Base-by-base conservation (phyloP, 495 filamentous ascomycete species). In the Podospora conica region DNA sequence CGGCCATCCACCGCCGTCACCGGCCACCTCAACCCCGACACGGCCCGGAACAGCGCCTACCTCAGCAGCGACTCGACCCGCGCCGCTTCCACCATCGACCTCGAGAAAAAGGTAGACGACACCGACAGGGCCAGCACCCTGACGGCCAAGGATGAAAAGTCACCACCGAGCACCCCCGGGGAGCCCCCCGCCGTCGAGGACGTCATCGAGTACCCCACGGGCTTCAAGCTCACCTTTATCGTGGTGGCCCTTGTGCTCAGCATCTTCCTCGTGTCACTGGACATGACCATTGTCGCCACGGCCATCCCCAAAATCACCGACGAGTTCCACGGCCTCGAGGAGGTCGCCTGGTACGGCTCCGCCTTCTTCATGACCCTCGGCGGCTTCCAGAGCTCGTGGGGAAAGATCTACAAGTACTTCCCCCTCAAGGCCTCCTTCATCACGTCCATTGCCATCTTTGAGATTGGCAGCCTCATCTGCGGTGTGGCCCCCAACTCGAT, bases 401-500 rank as follows among this genome's bases (percentile, higher is more conserved):
- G 77, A 58, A 77, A 76, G 53, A 57, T 75, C 8, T 79, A 72
- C 65, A 78, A 77, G 58, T 79, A 75, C 68, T 82, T 78, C 28
- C 68, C 69, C 0, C 67, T 84, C 3, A 85, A 84, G 69, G 22
- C 54, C 11, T 67, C 70, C 11, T 86, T 81, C 62, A 58, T 84
- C 11, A 48, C 69, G n/a, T 67, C 78, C 20, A 75, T 83, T 33
- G 56, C 80, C 33, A 66, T 85, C 29, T 86, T 85, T 68, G 81
- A 85, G 65, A 28, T 84, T 23, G 86, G 86, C 0, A 84, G 80
- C 24, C 74, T 82, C 3, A 70, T 87, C 40, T 87, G 86, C 61
- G 86, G 79, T 63, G 80, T 80, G 8, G 85, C 85, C 6, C 86
- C 85, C 0, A 83, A 75, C 58, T 85, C 83, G 23, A 69, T 71